Base-by-base conservation (phyloP, 164 flowering plant genomes). In the Annona cherimola region DNA sequence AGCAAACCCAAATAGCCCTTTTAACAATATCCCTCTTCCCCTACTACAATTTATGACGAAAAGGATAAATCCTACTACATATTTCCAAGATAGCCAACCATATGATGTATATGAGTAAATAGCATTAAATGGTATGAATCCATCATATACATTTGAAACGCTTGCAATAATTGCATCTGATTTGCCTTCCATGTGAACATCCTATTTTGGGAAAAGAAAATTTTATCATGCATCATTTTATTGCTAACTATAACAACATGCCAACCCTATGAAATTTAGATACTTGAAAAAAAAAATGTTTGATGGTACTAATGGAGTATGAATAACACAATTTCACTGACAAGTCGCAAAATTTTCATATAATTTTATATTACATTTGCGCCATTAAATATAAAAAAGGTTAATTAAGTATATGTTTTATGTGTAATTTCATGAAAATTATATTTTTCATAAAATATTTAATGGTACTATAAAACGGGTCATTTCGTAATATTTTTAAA, bases 41-140 rank as follows among this genome's bases (percentile, higher is more conserved):
- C n/a, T n/a, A n/a, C n/a, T n/a, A n/a, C n/a, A n/a, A n/a, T n/a
- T n/a, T n/a, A n/a, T n/a, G 50, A 68, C 50, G 70, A 45, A 5
- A 68, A 45, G 70, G 50, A 68, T 68, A 39, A 60, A 44, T 68
- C 35, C 61, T 35, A 50, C 70, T 19, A 42, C n/a, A 39, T 66
- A 66, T 66, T 42, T 66, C 42, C 70, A 68, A 18, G 46, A 26
- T 14, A 18, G 19, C 42, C 42, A 6, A n/a, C 8, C 67, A n/a
- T 11, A 35, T 43, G 9, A 42, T 43, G 7, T 64, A 41, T 40
- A 16, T 16, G 6, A 14, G 42, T 63, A 4, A 46, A 63, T 41
- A 5, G 6, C 41, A 12, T 19, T 18, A 40, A 18, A 35, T 20
- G 16, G 12, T 16, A 42, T 42, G 7, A 16, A 14, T 66, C 50